Conservation (phyloP, 139 green algal genomes). For the Chlamydomonas urium region DNA sequence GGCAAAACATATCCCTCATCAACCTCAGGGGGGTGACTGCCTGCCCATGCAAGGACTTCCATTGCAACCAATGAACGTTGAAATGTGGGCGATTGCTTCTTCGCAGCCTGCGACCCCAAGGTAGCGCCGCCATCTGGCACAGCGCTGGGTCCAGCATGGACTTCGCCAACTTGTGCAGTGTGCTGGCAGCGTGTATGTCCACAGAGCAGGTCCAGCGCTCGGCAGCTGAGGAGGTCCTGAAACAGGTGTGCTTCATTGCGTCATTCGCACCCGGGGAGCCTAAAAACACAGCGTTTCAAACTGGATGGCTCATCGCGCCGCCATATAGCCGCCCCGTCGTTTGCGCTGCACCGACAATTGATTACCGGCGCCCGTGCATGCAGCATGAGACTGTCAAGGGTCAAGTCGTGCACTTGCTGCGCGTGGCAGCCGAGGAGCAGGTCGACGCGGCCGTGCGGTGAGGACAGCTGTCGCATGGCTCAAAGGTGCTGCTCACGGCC, state of each 20-base stretch:
- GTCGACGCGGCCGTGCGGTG: slow-evolving; percentile 66
- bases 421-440: slow-evolving; percentile 64
- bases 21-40: no score
- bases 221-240: slow-evolving; percentile 64
- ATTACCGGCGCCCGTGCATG: not conserved
- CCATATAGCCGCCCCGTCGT: not conserved
- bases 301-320: not conserved
- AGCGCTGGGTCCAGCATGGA: slow-evolving; percentile 10
- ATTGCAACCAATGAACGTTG: no score
- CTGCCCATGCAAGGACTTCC: no score
- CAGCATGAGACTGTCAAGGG: slow-evolving; percentile 64
- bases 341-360: not conserved
- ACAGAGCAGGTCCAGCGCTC: slow-evolving; percentile 53
- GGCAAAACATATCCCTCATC: no score
- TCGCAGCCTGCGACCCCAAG: no score
- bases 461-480: not conserved
- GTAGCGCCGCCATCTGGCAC: no score
- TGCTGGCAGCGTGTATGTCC: slow-evolving; percentile 44
- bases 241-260: slow-evolving; percentile 48
- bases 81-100: no score
- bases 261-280: not conserved
- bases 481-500: not conserved
- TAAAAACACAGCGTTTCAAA: not conserved
- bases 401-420: slow-evolving; percentile 74
- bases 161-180: not conserved